phyloP scores from a whole-genome alignment of 1,284 basidiomycete genomes.

The Leccinum angustisporum region DNA sequence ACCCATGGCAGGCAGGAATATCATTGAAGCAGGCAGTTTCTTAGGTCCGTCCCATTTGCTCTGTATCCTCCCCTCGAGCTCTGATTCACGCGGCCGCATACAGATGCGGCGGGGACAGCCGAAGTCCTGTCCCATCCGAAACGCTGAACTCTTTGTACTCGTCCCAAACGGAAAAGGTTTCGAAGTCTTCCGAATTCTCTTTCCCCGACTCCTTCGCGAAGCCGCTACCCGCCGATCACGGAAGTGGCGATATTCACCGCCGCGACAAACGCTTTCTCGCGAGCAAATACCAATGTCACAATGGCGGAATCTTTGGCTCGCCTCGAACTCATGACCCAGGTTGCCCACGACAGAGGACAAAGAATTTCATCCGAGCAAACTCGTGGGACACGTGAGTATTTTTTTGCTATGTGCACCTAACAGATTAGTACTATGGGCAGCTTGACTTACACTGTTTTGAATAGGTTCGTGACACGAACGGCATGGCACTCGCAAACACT shows the following conservation, averaged over 20 bases:
- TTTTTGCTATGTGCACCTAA: too few species aligned
- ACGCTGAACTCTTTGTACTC: conserved; percentile 78
- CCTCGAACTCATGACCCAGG: conserved; percentile 61
- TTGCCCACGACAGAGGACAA: conserved; percentile 62
- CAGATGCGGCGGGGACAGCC: conserved; percentile 83
- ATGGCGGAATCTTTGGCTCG: conserved; percentile 71
- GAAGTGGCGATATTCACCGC: conserved; percentile 92
- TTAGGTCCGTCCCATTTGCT: conserved; percentile 54
- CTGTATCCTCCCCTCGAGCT: not conserved
- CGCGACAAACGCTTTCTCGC: conserved; percentile 84
- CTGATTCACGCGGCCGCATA: too few species aligned
- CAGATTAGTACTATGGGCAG: not conserved
- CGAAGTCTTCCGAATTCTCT: conserved; percentile 60
- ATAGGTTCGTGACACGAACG: conserved; percentile 92
- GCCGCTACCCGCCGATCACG: conserved; percentile 55
- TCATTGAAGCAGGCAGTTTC: conserved; percentile 89
- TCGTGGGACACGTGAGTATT: conserved; percentile 72
- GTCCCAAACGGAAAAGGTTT: conserved; percentile 85
- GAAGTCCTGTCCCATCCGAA: conserved; percentile 61
- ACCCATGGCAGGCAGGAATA: conserved; percentile 70
- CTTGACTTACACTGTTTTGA: conserved; percentile 1
- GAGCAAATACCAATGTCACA: conserved; percentile 84
- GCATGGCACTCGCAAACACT: conserved; percentile 73
- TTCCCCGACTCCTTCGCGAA: conserved; percentile 25
- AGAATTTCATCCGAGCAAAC: conserved; percentile 56